phyloP scores from a whole-genome alignment of 768 basidiomycete species.

The Leccinum barrowsii region DNA sequence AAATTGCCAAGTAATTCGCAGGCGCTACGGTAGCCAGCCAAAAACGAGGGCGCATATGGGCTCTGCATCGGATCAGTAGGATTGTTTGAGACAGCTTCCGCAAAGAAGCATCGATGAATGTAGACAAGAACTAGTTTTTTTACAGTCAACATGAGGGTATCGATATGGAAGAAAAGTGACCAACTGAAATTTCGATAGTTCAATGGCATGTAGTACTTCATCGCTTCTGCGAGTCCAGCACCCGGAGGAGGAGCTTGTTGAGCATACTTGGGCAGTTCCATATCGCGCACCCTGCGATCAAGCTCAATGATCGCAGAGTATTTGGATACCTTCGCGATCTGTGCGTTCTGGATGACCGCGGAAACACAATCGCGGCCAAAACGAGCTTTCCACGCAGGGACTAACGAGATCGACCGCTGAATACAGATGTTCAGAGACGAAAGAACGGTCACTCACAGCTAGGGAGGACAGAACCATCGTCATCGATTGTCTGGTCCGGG shows the following conservation, averaged over 20 bases:
- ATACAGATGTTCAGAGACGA: not conserved
- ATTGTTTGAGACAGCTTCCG: constrained; percentile 63
- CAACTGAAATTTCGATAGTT: constrained; percentile 70
- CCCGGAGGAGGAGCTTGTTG: constrained; percentile 47
- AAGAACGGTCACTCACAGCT: constrained; percentile 47
- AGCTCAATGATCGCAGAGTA: constrained; percentile 62
- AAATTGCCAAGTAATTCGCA: constrained; percentile 53
- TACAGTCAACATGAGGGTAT: not conserved
- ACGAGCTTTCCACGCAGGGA: constrained; percentile 67
- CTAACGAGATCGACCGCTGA: constrained; percentile 29
- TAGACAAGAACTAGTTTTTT: constrained; percentile 55
- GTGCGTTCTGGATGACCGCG: constrained; percentile 62
- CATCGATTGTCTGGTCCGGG: constrained; percentile 52
- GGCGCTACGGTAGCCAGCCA: constrained; percentile 65
- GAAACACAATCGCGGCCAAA: constrained; percentile 66
- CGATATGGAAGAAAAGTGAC: constrained; percentile 19
- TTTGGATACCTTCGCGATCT: constrained; percentile 61
- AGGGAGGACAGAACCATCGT: constrained; percentile 53
- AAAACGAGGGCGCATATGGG: constrained; percentile 61
- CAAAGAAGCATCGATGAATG: constrained; percentile 74
- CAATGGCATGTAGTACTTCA: constrained; percentile 72
- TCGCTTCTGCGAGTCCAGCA: constrained; percentile 53
- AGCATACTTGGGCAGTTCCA: constrained; percentile 63
- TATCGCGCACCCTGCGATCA: constrained; percentile 63
- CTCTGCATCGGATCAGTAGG: constrained; percentile 68